These are phyloP conservation scores for Musa balbisiana DNA, from an alignment of 202 grass and related monocot species.

Conservation along the genomic window DNA sequence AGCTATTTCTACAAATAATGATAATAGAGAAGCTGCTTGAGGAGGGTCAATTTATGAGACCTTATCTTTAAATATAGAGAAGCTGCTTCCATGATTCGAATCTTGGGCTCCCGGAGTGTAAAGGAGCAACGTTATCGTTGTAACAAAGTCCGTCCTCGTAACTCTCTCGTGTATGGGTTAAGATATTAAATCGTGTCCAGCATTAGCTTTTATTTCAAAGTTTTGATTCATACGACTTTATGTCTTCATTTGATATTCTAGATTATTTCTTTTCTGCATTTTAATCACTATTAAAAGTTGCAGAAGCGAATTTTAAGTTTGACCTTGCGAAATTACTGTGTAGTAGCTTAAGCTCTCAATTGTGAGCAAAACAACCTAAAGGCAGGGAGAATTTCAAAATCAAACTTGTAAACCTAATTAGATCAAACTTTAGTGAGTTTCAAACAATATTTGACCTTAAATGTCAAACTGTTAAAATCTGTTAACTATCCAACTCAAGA, in stretches of 20 bases:
- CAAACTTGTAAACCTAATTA: background rate
- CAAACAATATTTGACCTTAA: background rate
- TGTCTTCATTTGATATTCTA: background rate
- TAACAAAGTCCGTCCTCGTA: too few relatives aligned
- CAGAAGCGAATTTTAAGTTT: background rate
- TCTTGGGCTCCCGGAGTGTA: too few relatives aligned
- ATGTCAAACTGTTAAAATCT: background rate
- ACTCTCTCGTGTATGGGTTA: background rate
- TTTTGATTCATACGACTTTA: background rate
- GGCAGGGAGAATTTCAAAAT: too few relatives aligned
- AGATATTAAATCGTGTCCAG: background rate
- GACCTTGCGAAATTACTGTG: background rate
- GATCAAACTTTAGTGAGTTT: background rate
- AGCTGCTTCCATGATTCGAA: too few relatives aligned
- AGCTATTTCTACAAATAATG: background rate
- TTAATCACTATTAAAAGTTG: background rate
- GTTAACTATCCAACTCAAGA: background rate
- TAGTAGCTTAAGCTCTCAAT: background rate
- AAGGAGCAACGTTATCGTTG: too few relatives aligned
- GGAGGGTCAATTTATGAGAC: too few relatives aligned
- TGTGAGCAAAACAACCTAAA: background rate
- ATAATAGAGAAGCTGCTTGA: too few relatives aligned
- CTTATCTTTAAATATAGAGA: too few relatives aligned
- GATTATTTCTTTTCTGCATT: background rate
- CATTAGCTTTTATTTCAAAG: background rate